Percentiles rank a stretch among this genome's conserved stretches.
phyloP scores from a whole-genome alignment of 2,329 filamentous ascomycete genomes.

The Fusarium piperis region DNA sequence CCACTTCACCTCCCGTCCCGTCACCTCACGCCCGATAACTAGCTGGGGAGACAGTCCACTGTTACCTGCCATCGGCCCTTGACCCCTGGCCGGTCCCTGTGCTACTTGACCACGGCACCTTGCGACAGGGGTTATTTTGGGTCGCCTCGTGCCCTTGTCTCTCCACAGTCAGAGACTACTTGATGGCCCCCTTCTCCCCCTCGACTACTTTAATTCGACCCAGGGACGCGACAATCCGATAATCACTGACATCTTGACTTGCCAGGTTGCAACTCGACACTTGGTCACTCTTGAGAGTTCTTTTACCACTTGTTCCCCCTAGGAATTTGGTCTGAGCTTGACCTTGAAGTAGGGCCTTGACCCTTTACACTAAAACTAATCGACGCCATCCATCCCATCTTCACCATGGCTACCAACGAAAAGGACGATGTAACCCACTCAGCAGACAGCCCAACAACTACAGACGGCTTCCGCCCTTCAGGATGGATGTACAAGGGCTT shows the following conservation, averaged over 20 bases:
- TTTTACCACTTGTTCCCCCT: neutral
- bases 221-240: neutral
- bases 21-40: neutral
- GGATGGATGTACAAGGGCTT: conserved; percentile 76
- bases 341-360: conserved; percentile 11
- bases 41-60: conserved; percentile 4
- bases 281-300: neutral
- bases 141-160: conserved; percentile 24
- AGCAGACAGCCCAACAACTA: conserved; percentile 25
- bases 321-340: neutral
- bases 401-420: conserved; percentile 43
- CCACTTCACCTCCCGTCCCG: conserved; percentile 8
- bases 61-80: conserved; percentile 32
- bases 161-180: conserved; percentile 7
- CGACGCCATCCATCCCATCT: neutral
- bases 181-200: neutral
- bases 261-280: neutral
- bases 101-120: neutral
- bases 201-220: conserved; percentile 31
- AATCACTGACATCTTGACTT: neutral
- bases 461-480: conserved; percentile 48
- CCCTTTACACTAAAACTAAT: neutral
- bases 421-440: conserved; percentile 35
- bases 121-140: conserved; percentile 36
- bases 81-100: conserved; percentile 9